These are phyloP conservation scores for Sordariomycetes sp. DNA, from an alignment of 2,329 filamentous ascomycete species.

Conservation along the genomic window DNA sequence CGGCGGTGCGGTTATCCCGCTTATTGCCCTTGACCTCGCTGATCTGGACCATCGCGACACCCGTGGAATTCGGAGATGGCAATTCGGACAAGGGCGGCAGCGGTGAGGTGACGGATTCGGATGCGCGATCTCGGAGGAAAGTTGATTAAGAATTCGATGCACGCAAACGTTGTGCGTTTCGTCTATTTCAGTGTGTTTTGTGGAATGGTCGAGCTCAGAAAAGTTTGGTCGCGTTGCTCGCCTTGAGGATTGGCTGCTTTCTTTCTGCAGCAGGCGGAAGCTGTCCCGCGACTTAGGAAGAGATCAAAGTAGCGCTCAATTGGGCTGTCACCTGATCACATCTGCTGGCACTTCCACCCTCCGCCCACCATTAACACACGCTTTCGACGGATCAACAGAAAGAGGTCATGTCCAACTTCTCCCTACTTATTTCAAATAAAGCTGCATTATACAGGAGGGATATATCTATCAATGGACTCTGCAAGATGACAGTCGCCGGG, in stretches of 20 bases:
- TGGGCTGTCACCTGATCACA: no score
- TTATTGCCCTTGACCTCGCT: slow-evolving; percentile 90
- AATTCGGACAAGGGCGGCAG: not conserved
- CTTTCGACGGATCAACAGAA: not conserved
- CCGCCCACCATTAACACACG: not conserved
- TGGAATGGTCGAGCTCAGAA: not conserved
- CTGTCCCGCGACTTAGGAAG: not conserved
- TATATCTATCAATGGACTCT: not conserved
- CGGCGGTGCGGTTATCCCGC: slow-evolving; percentile 91
- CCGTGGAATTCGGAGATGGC: not conserved
- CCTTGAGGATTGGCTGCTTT: not conserved
- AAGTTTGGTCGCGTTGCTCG: not conserved
- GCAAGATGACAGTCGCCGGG: not conserved
- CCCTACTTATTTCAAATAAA: not conserved
- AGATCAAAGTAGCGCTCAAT: not conserved
- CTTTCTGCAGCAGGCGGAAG: not conserved
- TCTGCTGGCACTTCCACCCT: no score
- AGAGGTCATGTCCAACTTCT: not conserved
- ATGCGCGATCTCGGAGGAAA: not conserved
- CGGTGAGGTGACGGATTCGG: not conserved
- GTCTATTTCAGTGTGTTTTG: not conserved
- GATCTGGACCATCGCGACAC: slow-evolving; percentile 63
- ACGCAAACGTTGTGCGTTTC: not conserved
- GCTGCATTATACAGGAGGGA: not conserved
- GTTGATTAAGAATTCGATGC: not conserved